These are phyloP conservation scores for Trichoderma arundinaceum DNA, from an alignment of 2,329 filamentous ascomycete genomes.

Conservation along the genomic window DNA sequence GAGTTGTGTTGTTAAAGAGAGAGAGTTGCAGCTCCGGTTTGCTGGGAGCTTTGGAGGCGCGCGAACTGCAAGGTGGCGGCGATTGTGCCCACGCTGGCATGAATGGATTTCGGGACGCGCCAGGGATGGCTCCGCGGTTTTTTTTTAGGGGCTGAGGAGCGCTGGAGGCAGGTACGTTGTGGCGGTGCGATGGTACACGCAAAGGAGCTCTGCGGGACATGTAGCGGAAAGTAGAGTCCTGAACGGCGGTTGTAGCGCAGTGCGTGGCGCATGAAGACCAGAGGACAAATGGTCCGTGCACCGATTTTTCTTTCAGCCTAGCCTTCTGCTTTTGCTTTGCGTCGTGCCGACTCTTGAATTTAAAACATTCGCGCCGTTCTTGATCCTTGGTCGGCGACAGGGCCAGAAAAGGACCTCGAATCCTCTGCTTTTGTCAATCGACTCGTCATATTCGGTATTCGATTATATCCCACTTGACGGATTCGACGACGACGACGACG, in stretches of 20 bases:
- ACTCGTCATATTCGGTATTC: neutral
- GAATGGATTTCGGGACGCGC: slow-evolving; percentile 18
- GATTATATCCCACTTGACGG: neutral
- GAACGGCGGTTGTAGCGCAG: neutral
- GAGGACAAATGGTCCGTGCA: slow-evolving; percentile 35
- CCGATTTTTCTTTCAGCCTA: slow-evolving; percentile 35
- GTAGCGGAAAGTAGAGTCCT: neutral
- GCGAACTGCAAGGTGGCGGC: slow-evolving; percentile 10
- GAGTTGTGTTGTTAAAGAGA: neutral
- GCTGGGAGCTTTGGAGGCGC: neutral
- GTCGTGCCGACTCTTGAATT: too few species aligned
- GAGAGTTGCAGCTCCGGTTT: neutral
- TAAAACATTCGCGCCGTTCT: too few species aligned
- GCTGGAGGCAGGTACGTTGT: neutral
- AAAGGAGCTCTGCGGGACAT: too few species aligned
- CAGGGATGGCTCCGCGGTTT: neutral
- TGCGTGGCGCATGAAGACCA: slow-evolving; percentile 21
- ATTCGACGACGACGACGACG: neutral
- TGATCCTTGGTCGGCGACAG: too few species aligned
- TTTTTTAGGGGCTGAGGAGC: slow-evolving; percentile 4
- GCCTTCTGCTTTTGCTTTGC: too few species aligned
- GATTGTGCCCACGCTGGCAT: slow-evolving; percentile 33
- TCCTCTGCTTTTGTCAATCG: neutral
- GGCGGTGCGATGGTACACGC: neutral
- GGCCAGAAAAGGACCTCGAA: too few species aligned